Conservation (phyloP, 2,329 filamentous ascomycete genomes). For the Cladophialophora bantiana region DNA sequence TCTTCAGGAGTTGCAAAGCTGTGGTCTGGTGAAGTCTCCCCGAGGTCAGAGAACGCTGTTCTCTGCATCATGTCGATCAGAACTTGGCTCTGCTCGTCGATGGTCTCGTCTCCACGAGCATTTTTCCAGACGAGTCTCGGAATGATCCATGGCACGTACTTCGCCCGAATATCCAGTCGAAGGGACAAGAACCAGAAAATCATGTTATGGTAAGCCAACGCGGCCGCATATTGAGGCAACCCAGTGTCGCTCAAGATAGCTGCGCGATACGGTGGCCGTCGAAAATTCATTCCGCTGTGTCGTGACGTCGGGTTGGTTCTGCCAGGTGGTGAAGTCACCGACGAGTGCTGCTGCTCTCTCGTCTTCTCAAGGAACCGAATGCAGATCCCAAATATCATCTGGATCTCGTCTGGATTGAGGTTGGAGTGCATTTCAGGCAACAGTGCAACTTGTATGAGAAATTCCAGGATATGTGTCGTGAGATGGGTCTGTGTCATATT, state of each 20-base stretch:
- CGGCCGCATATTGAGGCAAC: constrained; percentile 90
- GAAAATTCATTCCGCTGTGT: constrained; percentile 36
- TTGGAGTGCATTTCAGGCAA: constrained; percentile 85
- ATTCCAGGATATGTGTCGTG: constrained; percentile 93
- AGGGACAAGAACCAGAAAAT: constrained; percentile 96
- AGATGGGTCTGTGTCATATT: constrained; percentile 94
- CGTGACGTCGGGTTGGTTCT: constrained; percentile 38
- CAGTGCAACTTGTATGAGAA: constrained; percentile 86
- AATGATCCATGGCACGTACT: constrained; percentile 88
- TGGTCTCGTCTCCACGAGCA: constrained; percentile 72
- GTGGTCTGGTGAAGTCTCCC: constrained; percentile 62
- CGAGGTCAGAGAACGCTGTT: constrained; percentile 82
- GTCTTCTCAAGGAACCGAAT: constrained; percentile 92
- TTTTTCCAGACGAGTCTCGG: constrained; percentile 82
- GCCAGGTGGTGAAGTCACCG: constrained; percentile 41
- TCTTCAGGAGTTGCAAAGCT: constrained; percentile 49
- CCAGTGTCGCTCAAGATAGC: constrained; percentile 67
- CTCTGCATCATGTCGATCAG: constrained; percentile 95
- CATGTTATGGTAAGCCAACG: constrained; percentile 92
- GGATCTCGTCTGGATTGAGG: constrained; percentile 89
- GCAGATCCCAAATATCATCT: constrained; percentile 92
- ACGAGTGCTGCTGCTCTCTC: constrained; percentile 60
- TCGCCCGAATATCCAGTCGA: constrained; percentile 81
- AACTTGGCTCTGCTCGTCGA: constrained; percentile 92
- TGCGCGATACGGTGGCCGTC: constrained; percentile 39